These are phyloP conservation scores for Cryptosporidium baileyi DNA, from an alignment of 169 alveolate genomes.

Conservation along the genomic window DNA sequence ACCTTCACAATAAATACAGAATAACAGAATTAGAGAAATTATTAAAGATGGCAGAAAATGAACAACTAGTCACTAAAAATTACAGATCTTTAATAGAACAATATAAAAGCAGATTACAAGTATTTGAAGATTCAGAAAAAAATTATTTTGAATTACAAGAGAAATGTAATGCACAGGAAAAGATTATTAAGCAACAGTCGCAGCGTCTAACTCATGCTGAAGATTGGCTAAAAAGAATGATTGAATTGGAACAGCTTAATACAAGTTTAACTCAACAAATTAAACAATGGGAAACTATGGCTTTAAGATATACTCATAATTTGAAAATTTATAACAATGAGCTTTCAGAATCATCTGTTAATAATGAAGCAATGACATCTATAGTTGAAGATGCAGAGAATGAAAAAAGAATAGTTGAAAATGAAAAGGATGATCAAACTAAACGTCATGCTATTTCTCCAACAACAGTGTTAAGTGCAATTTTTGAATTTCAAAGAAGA, in stretches of 20 bases:
- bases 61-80: constrained; percentile 49
- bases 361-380: not conserved
- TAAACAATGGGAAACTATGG: constrained; percentile 70
- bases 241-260: constrained; percentile 48
- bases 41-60: constrained; percentile 69
- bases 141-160: constrained; percentile 46
- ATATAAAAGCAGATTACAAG: constrained; percentile 34
- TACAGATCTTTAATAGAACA: constrained; percentile 64
- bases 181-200: constrained; percentile 12
- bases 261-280: constrained; percentile 23
- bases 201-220: constrained; percentile 43
- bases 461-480: constrained; percentile 63
- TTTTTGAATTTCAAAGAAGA: constrained; percentile 62
- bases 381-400: not conserved
- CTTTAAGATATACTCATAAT: constrained; percentile 52
- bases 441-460: constrained; percentile 10
- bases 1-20: constrained; percentile 39
- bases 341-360: not conserved
- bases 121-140: constrained; percentile 24
- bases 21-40: constrained; percentile 54
- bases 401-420: not conserved
- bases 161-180: constrained; percentile 45
- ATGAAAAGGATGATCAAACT: not conserved
- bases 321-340: constrained; percentile 17
- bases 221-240: constrained; percentile 54